Base-by-base conservation (phyloP, 176 grass and related monocot genomes). In the Paspalum vaginatum region DNA sequence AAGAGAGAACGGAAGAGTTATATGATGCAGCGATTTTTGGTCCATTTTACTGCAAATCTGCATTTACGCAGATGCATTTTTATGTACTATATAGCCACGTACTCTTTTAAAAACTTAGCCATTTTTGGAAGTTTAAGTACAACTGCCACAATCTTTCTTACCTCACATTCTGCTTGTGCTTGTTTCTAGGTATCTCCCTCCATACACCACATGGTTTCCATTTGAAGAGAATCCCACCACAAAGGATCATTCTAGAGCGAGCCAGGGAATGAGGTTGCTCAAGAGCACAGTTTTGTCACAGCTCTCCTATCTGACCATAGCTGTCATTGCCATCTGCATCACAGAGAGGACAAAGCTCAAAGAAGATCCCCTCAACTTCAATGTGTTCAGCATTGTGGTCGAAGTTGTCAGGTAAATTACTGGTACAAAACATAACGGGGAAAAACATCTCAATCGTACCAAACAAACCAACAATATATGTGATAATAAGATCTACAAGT, bases 301-400 rank as follows among this genome's bases (percentile, higher is more conserved):
- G 37, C 68, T 90, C 57, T 87, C 81, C 49, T 89, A 85, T 75
- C 39, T 95, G 47, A 32, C 73, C 38, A 69, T 95, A 61, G 85
- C 85, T 43, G 73, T 89, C 65, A 80, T 91, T 8, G 55, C 83
- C 48, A 68, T 94, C 79, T 94, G 92, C 81, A 68, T 94, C 68
- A 95, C 81, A 0, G 84, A 95, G 75, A 91, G 80, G 57, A 72
- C 58, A 53, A 85, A 78, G 37, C 79, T 94, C 72, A 66, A 51
- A 49, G 83, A 91, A 53, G 87, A 94, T 39, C 81, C 89, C n/a
- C 72, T 89, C 13, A 94, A 89, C 78, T 94, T 94, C 66, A 94
- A 45, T 24, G 37, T 89, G 63, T 76, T 85, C 68, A 91, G 70
- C 77, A 92, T 91, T 51, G 42, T 83, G 5, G 32, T 94, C 24